Base-by-base conservation (phyloP, 2,329 filamentous ascomycete genomes). In the Penicillium sp. region DNA sequence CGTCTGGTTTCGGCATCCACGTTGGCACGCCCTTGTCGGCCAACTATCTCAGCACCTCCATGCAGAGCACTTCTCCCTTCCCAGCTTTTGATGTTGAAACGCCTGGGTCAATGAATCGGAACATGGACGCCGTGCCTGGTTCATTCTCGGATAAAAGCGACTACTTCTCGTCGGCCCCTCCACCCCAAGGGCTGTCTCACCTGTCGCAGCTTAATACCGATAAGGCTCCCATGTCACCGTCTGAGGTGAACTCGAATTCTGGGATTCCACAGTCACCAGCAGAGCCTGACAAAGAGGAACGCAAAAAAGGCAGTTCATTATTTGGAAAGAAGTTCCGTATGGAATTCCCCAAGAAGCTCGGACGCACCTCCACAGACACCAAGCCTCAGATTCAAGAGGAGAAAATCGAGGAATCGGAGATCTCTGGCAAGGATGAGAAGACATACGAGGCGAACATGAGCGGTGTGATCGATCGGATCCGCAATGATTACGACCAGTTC, bases 251-350 rank as follows among this genome's bases (percentile, higher is more conserved):
- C 38, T 68, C 72, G 2, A 68, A 44, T 26, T 34, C 74, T 1
- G 73, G 75, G 13, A 62, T 73, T 42, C 72, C 69, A 27, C 70
- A 73, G 52, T 76, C 78, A 8, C 77, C 79, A 1, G 72, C 69
- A n/a, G 81, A 77, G 39, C 70, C 75, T 44, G 72, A 81, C 47
- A 76, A 85, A 66, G 72, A 82, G 61, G 79, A 81, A 55, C 84
- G 87, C 53, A 78, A 79, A 50, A 70, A 69, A 41, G 66, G 62
- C 2, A 58, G 75, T 45, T 84, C 79, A 2, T 74, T 88, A 5
- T 94, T 95, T 64, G 82, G 86, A 35, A 93, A 90, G 71, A 88
- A 88, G 59, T 90, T 95, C 67, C 82, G 86, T 39, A 85, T 87
- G 80, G 79, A 76, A 50, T 78, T 69, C 56, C 85, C 84, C 60